phyloP scores from a whole-genome alignment of 2,329 filamentous ascomycete species.

The Sordariomycetes sp. region DNA sequence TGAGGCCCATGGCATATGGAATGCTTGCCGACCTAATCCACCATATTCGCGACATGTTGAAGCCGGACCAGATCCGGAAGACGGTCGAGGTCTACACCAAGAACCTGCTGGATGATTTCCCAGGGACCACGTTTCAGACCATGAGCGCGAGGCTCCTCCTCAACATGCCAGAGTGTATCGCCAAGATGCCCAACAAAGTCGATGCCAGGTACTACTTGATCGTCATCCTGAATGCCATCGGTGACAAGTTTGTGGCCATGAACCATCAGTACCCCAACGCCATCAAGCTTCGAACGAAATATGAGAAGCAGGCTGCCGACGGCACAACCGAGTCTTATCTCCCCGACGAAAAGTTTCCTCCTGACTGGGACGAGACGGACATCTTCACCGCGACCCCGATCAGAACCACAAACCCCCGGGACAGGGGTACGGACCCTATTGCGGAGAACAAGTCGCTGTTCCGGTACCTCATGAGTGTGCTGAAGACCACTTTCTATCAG shows the following conservation, averaged over 20 bases:
- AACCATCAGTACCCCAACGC: constrained; percentile 93
- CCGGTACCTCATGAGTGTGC: constrained; percentile 86
- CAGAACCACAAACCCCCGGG: constrained; percentile 75
- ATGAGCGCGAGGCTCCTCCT: constrained; percentile 97
- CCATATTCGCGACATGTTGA: constrained; percentile 83
- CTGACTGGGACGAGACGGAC: constrained; percentile 96
- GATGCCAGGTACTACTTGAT: constrained; percentile 93
- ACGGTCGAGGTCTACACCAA: constrained; percentile 96
- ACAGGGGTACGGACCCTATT: constrained; percentile 81
- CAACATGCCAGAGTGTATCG: constrained; percentile 98
- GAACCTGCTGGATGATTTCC: constrained; percentile 90
- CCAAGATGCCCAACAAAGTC: constrained; percentile 83
- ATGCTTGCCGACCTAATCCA: constrained; percentile 98
- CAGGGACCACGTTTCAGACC: constrained; percentile 96
- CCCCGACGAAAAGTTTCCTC: constrained; percentile 67
- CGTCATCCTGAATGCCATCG: constrained; percentile 95
- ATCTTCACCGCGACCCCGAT: constrained; percentile 96
- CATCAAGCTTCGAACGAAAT: constrained; percentile 78
- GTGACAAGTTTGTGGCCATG: constrained; percentile 97
- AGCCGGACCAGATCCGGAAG: constrained; percentile 82
- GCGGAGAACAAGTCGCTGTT: constrained; percentile 97
- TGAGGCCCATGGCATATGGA: constrained; percentile 90
- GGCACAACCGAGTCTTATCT: constrained; percentile 65
- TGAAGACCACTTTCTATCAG: constrained; percentile 96
- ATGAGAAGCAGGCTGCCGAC: constrained; percentile 57